Evolutionary conservation across 2,329 filamentous ascomycete species (phyloP), one percentile per base, ranked within the genome.

Genomic region (Aspergillus persii): DNA sequence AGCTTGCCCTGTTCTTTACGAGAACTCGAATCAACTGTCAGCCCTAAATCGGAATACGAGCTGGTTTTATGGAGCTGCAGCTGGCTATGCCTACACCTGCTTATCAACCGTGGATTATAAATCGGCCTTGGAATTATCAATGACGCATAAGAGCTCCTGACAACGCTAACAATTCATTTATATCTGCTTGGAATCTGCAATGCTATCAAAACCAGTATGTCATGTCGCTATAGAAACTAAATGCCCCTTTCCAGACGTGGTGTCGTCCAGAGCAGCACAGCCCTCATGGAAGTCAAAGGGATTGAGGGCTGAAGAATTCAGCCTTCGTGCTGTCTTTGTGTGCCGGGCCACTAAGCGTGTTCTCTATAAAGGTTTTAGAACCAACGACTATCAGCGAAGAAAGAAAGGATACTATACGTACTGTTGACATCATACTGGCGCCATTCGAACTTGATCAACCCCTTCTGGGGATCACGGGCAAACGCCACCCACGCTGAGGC

Each of bases 401-500:
- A 9, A 33, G 31, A 15, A 53, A 8, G 3, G 8, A 18, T 29
- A 61, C 56, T 68, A 18, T 29, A 61, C 56, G 68, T 58, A 56
- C 61, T 53, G 29, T 58, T 41, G 1, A 61, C 59, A 49, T 72
- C 54, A 51, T 72, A 80, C 53, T 18, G 41, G 3, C 77, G 77
- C 76, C 77, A 80, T 0, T 74, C 75, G 30, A 77, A 55, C 53
- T 62, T 58, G n/a, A 56, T 60, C 46, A 81, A 56, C 0, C 79
- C 79, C 2, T 66, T 50, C 0, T 51, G 33, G 1, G 79, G 78
- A 49, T 80, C 73, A 33, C 70, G 58, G 8, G 71, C 70, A 49
- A 82, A 82, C 0, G 71, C 66, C 12, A 66, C 72, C 79, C 79
- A 81, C 0, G 77, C 76, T 0, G 65, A 62, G 56, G 78, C 18